Conservation (phyloP, 2,329 filamentous ascomycete genomes). For the Neonectria magnoliae region DNA sequence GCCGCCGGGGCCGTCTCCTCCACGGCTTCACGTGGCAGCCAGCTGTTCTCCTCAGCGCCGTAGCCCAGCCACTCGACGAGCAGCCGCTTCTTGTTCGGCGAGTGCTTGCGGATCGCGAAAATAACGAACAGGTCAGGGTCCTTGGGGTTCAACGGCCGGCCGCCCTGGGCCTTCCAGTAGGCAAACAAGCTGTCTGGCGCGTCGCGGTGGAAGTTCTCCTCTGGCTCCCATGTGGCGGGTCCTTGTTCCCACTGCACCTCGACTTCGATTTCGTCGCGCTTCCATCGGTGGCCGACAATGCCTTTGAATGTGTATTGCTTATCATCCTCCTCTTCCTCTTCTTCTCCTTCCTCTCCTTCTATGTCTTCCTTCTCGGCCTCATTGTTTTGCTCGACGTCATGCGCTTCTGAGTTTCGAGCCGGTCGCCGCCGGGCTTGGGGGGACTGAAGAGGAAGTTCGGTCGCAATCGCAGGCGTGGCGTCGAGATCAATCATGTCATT, state of each 20-base stretch:
- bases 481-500: conserved; percentile 1
- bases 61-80: conserved; percentile 52
- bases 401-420: conserved; percentile 1
- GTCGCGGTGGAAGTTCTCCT: conserved; percentile 47
- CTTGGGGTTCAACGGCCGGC: conserved; percentile 46
- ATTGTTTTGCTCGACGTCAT: neutral
- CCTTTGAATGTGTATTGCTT: conserved; percentile 32
- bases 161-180: conserved; percentile 46
- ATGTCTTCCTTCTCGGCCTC: neutral
- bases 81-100: conserved; percentile 40
- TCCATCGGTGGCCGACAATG: conserved; percentile 45
- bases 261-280: conserved; percentile 42
- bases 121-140: conserved; percentile 47
- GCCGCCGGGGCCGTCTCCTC: conserved; percentile 41
- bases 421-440: conserved; percentile 19
- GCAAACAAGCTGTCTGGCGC: conserved; percentile 43
- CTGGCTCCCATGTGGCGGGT: conserved; percentile 48
- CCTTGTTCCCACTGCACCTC: conserved; percentile 46
- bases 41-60: conserved; percentile 41
- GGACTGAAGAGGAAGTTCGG: neutral
- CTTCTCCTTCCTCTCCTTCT: conserved; percentile 2
- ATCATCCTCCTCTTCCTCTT: conserved; percentile 17
- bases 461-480: neutral
- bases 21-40: conserved; percentile 42
- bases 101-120: conserved; percentile 47